Base-by-base conservation (phyloP, 768 basidiomycete genomes). In the Leucogyrophana mollusca region DNA sequence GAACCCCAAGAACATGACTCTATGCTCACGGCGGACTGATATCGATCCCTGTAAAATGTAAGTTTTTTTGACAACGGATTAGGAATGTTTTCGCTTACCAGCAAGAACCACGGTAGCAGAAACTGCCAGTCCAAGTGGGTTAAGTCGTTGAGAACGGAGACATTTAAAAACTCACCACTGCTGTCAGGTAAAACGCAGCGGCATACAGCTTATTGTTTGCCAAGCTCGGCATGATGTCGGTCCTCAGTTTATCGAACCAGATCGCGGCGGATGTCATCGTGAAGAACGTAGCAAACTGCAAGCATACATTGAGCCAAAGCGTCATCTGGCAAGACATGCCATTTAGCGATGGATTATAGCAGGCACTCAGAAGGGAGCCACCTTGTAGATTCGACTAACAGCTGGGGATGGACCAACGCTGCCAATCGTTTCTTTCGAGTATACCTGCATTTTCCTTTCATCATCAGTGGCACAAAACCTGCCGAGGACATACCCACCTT, bases 201-300 rank as follows among this genome's bases (percentile, higher is more conserved):
- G 73, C 54, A 45, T 76, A 77, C 10, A 74, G 20, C 11, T 47
- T 54, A 27, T 60, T 54, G 45, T 73, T 65, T 0, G 60, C 46
- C 17, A 70, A 64, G n/a, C 74, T 51, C 10, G 43, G 40, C 30
- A 76, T 60, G 9, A 60, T 46, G 1, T 67, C 68, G 34, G 62
- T 62, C 18, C 64, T 67, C 7, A 77, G 66, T 55, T 77, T 76
- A 51, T 72, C 67, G 17, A 78, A 68, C 80, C 80, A 82, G 47
- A 79, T 57, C 2, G 59, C 69, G 3, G 72, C 65, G 13, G 73
- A 70, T 6, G 73, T 70, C 4, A 80, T 34, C 2, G 67, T 66
- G 54, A 82, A 79, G 59, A 82, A 81, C 4, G 62, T 61, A 1
- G 74, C 59, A 4, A 81, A 66, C 25, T 79, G 77, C 10, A 80